These are phyloP conservation scores for Cyathus striatus DNA, from an alignment of 768 basidiomycete species.

Conservation along the genomic window DNA sequence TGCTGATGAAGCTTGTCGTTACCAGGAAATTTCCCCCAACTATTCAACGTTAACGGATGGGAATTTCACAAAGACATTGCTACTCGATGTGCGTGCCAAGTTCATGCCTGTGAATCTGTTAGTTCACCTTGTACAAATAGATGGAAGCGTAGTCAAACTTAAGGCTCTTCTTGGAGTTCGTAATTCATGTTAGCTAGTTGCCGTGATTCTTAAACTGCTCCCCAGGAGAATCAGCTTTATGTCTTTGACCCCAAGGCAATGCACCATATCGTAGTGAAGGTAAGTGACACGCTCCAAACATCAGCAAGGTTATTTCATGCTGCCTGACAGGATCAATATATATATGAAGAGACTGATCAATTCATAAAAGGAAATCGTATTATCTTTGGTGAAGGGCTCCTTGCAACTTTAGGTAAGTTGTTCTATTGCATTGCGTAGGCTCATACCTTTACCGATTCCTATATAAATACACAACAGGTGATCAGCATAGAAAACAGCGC, in stretches of 20 bases:
- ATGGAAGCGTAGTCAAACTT: constrained; percentile 11
- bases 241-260: constrained; percentile 31
- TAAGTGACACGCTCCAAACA: constrained; percentile 5
- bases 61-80: constrained; percentile 8
- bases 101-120: not conserved
- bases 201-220: too few species aligned
- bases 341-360: constrained; percentile 19
- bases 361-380: constrained; percentile 10
- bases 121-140: constrained; percentile 2
- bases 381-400: constrained; percentile 21
- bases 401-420: constrained; percentile 16
- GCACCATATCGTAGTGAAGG: constrained; percentile 31
- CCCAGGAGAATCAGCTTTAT: constrained; percentile 22
- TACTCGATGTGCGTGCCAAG: constrained; percentile 6
- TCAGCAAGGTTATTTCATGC: not conserved
- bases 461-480: constrained; percentile 17
- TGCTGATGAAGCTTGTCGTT: not conserved
- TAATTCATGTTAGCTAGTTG: too few species aligned
- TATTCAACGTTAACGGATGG: constrained; percentile 11
- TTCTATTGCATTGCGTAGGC: not conserved
- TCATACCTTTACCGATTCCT: too few species aligned
- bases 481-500: constrained; percentile 34
- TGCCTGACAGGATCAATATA: constrained; percentile 20
- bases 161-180: constrained; percentile 13
- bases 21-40: constrained; percentile 10